Evolutionary conservation across 2,329 filamentous ascomycete species (phyloP).

Genomic region (Calonectria henricotiae): DNA sequence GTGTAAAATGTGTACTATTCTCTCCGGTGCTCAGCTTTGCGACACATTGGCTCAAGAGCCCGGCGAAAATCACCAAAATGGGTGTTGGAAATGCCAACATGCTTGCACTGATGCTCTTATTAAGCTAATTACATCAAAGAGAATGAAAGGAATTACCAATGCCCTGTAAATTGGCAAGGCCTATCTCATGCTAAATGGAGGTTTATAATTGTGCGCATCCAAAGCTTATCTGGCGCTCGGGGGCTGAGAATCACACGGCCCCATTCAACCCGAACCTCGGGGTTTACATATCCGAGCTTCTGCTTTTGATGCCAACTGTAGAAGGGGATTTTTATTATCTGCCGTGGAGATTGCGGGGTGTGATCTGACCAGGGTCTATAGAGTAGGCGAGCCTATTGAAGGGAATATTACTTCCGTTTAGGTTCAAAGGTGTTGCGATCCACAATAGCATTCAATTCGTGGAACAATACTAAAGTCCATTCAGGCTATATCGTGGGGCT

Average conservation of each 20-base stretch:
- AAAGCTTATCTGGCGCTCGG: too few relatives aligned
- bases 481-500: background rate
- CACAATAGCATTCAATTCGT: constrained; percentile 3
- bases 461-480: background rate
- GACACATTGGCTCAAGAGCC: background rate
- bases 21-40: background rate
- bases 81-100: background rate
- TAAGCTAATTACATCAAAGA: background rate
- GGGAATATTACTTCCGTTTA: constrained; percentile 18
- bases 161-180: background rate
- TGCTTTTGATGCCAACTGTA: constrained; percentile 2
- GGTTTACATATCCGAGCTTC: constrained; percentile 3
- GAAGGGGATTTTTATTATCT: background rate
- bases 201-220: background rate
- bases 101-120: background rate
- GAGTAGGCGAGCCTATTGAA: background rate
- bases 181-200: background rate
- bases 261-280: constrained; percentile 5
- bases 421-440: constrained; percentile 4
- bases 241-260: background rate
- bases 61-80: background rate
- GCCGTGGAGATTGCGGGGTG: constrained; percentile 10
- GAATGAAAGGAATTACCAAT: background rate
- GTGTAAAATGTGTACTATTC: constrained; percentile 51
- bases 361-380: background rate